Evolutionary conservation across 116 monocot genomes (phyloP).

Genomic region (Cymodocea nodosa): DNA sequence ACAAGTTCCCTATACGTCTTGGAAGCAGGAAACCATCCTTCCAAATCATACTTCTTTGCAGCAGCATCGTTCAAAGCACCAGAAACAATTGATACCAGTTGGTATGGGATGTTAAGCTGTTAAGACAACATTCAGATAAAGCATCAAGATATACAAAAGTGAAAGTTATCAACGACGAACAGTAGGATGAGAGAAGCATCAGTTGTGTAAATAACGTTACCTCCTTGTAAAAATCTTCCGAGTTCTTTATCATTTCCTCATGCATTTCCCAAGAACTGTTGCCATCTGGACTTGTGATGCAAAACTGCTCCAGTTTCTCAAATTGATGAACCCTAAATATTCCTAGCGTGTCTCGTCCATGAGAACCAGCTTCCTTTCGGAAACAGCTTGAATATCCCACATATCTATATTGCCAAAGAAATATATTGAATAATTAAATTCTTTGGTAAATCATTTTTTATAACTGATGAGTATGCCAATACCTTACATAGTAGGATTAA

Average conservation of each 20-base stretch:
- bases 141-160: neutral
- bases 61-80: conserved; percentile 98
- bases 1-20: conserved; percentile 87
- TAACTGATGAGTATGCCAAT: too few species aligned
- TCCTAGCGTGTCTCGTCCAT: conserved; percentile 88
- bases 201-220: conserved; percentile 6
- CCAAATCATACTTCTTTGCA: conserved; percentile 95
- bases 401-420: conserved; percentile 36
- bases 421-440: neutral
- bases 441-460: too few species aligned
- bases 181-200: too few species aligned
- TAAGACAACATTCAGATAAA: conserved; percentile 1
- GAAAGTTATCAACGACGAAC: neutral
- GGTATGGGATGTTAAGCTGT: conserved; percentile 84
- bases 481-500: too few species aligned
- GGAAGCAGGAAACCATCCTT: conserved; percentile 97
- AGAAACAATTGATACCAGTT: conserved; percentile 83
- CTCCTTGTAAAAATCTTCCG: conserved; percentile 89
- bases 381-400: conserved; percentile 96
- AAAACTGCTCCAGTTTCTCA: conserved; percentile 96
- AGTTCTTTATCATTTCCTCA: conserved; percentile 91
- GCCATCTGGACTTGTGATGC: conserved; percentile 73
- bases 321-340: conserved; percentile 98
- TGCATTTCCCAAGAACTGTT: conserved; percentile 95
- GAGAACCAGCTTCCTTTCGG: conserved; percentile 93